Percentiles rank a stretch among this genome's conserved stretches.
phyloP scores from a whole-genome alignment of 2,329 filamentous ascomycete species.

The Ophiocordyceps australis region DNA sequence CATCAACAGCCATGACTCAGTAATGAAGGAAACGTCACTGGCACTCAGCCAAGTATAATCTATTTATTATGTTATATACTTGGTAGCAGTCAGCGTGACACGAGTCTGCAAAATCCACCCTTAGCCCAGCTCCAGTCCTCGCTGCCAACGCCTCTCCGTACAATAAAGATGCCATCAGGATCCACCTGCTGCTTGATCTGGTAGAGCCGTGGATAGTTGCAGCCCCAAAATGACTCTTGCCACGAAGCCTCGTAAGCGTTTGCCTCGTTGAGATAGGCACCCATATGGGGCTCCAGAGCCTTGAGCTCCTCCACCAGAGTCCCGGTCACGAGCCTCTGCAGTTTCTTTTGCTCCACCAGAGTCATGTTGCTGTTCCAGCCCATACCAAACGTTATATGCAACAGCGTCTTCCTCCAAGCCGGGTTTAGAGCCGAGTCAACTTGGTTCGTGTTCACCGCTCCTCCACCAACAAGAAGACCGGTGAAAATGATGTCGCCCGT shows the following conservation, averaged over 20 bases:
- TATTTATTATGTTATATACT: too few relatives aligned
- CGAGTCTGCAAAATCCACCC: conserved; percentile 1
- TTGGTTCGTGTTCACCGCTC: conserved; percentile 6
- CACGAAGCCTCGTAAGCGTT: conserved; percentile 17
- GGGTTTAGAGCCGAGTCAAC: conserved; percentile 19
- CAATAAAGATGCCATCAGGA: conserved; percentile 15
- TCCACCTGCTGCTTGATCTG: conserved; percentile 16
- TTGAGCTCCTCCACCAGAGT: conserved; percentile 7
- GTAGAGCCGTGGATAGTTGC: conserved; percentile 14
- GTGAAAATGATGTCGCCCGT: conserved; percentile 4
- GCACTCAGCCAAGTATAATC: too few relatives aligned
- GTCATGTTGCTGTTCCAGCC: conserved; percentile 7
- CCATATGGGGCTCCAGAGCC: conserved; percentile 7
- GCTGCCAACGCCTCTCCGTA: conserved; percentile 16
- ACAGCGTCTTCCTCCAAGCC: conserved; percentile 19
- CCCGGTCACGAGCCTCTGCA: conserved; percentile 9
- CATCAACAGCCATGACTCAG: too few relatives aligned
- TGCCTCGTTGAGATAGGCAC: conserved; percentile 12
- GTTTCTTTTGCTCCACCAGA: background rate
- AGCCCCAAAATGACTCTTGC: conserved; percentile 16
- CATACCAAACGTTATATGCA: conserved; percentile 12
- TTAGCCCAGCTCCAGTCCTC: conserved; percentile 18
- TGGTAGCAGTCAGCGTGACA: too few relatives aligned
- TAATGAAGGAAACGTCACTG: too few relatives aligned
- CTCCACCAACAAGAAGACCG: conserved; percentile 3